phyloP scores from a whole-genome alignment of 495 filamentous ascomycete genomes.

The Hypomontagnella monticulosa region DNA sequence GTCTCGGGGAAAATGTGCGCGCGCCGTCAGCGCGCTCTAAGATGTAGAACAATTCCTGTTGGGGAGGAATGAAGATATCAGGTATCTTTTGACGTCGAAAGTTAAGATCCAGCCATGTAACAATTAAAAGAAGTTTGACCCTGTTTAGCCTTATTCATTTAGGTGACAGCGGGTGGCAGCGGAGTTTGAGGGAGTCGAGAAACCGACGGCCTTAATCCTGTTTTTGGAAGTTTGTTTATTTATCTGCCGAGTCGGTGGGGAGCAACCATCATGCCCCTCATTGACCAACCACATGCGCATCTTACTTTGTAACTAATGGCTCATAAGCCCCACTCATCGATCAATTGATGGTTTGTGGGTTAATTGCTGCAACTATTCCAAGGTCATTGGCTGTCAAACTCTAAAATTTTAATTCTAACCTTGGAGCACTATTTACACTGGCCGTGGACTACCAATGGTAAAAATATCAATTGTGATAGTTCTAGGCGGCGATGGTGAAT shows the following conservation, averaged over 20 bases:
- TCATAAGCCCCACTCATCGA: no score
- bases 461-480: no score
- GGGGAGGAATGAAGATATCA: conserved; percentile 24
- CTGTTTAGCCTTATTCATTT: conserved; percentile 35
- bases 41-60: conserved; percentile 29
- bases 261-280: conserved; percentile 42
- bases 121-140: conserved; percentile 12
- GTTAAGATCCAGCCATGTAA: conserved; percentile 19
- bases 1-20: conserved; percentile 25
- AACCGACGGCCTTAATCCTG: conserved; percentile 25
- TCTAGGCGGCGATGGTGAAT: no score
- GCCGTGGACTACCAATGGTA: no score
- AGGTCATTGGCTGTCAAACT: not conserved
- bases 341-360: no score
- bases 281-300: conserved; percentile 9
- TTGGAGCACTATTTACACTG: no score
- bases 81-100: conserved; percentile 10
- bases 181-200: conserved; percentile 14
- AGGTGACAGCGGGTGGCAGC: conserved; percentile 1
- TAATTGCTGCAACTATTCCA: not conserved
- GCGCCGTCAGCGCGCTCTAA: conserved; percentile 44
- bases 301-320: no score
- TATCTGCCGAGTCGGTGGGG: conserved; percentile 36
- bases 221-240: conserved; percentile 51
- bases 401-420: no score